Conservation (phyloP, 148 eudicot species). For the Nepenthes gracilis region DNA sequence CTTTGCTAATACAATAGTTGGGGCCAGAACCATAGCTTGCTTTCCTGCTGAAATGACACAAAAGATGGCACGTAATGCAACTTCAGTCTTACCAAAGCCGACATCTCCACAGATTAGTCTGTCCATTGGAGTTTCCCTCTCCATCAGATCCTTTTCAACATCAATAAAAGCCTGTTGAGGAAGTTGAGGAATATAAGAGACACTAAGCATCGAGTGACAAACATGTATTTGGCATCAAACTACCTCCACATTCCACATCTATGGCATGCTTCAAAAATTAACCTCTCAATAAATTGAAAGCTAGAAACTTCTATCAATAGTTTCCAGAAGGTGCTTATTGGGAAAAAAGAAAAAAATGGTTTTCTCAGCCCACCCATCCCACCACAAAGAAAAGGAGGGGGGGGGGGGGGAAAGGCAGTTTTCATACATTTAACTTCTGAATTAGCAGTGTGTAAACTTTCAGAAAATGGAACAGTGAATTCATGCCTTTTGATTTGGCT, state of each 20-base stretch:
- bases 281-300: no score
- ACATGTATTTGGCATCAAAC: not conserved
- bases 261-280: no score
- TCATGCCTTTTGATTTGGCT: no score
- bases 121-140: constrained; percentile 97
- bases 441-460: no score
- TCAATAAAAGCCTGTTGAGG: constrained; percentile 80
- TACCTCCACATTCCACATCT: not conserved
- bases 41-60: constrained; percentile 90
- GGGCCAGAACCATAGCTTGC: constrained; percentile 96
- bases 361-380: no score
- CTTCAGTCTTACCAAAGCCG: constrained; percentile 98
- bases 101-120: constrained; percentile 96
- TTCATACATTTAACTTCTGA: no score
- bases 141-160: constrained; percentile 89
- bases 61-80: constrained; percentile 88
- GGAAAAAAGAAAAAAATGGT: no score
- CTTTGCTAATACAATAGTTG: constrained; percentile 91
- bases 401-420: no score
- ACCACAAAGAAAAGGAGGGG: no score
- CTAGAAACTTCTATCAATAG: no score
- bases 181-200: constrained; percentile 24
- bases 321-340: no score
- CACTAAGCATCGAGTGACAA: constrained; percentile 7
- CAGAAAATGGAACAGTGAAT: no score